Base-by-base conservation (phyloP, 176 grass and related monocot species). In the Aegilops bicornis region DNA sequence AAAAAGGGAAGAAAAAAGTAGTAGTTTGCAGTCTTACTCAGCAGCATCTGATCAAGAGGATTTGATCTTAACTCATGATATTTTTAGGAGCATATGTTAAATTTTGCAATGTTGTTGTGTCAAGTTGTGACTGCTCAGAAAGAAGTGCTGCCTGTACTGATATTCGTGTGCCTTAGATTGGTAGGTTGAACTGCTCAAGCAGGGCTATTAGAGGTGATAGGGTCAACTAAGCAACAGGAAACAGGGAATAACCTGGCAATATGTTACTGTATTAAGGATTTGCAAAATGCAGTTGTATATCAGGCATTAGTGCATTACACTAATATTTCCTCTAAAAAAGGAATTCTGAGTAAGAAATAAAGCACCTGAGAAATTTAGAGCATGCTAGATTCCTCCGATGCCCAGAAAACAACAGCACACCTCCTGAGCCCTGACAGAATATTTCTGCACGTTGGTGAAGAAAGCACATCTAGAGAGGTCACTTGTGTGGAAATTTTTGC, bases 301-400 rank as follows among this genome's bases (percentile, higher is more conserved):
- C 64, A 76, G 42, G 8, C 23, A 75, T 50, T 76, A 75, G 23
- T 1, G 43, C 42, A 48, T 29, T 50, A 50, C 42, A 74, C 40
- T 74, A 48, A 6, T 33, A 48, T 29, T 47, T 75, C 62, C 1
- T 2, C 0, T 64, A 0, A 23, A 32, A 10, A 61, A 73, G 19
- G n/a, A 31, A 75, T 62, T 50, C 24, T 47, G 69, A 13, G 6
- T 22, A 78, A 65, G 52, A 60, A 73, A 86, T 37, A 73, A 48
- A 54, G 43, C 8, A 82, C 77, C 78, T 62, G 83, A 2, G 14
- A 76, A 80, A 20, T 81, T 76, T 65, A 82, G 74, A 33, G 35
- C 54, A 39, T 72, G 63, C 56, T 43, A 64, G 67, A 82, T 48
- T 86, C 77, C 64, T 86, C 60, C 23, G 27, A 67, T 61, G 54